Evolutionary conservation across 1,284 basidiomycete genomes (phyloP).

Genomic region (Anthracocystis panici-leucophaei): DNA sequence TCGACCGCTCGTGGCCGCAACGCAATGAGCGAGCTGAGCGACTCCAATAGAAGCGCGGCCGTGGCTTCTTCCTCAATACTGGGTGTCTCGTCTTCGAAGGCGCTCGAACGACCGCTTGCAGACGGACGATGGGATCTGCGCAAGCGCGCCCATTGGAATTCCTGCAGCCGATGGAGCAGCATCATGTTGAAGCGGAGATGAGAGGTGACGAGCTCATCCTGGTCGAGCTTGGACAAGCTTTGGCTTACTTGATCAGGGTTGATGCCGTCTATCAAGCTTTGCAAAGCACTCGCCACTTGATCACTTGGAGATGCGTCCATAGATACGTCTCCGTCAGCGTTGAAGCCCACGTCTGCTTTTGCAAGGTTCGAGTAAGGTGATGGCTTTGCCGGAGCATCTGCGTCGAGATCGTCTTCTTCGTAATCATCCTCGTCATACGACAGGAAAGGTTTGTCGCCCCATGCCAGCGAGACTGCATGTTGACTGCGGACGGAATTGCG

Average conservation of each 20-base stretch:
- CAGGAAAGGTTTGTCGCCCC: constrained; percentile 34
- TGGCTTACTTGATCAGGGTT: constrained; percentile 23
- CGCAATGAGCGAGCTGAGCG: constrained; percentile 44
- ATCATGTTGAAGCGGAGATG: constrained; percentile 51
- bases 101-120: constrained; percentile 7
- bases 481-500: constrained; percentile 20
- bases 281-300: constrained; percentile 10
- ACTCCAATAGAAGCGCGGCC: constrained; percentile 46
- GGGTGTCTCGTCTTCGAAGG: constrained; percentile 16
- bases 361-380: background rate
- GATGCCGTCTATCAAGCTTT: constrained; percentile 26
- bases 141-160: constrained; percentile 59
- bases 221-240: constrained; percentile 39
- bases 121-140: constrained; percentile 36
- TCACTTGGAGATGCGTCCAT: constrained; percentile 14
- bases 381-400: constrained; percentile 8
- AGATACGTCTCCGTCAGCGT: constrained; percentile 18
- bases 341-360: background rate
- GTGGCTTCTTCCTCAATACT: constrained; percentile 46
- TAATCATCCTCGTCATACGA: constrained; percentile 6
- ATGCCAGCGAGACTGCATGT: constrained; percentile 19
- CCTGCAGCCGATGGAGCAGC: constrained; percentile 56
- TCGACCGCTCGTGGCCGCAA: constrained; percentile 30
- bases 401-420: constrained; percentile 15
- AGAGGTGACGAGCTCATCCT: constrained; percentile 40